Conservation (phyloP, 768 basidiomycete genomes). For the Lactarius vividus region DNA sequence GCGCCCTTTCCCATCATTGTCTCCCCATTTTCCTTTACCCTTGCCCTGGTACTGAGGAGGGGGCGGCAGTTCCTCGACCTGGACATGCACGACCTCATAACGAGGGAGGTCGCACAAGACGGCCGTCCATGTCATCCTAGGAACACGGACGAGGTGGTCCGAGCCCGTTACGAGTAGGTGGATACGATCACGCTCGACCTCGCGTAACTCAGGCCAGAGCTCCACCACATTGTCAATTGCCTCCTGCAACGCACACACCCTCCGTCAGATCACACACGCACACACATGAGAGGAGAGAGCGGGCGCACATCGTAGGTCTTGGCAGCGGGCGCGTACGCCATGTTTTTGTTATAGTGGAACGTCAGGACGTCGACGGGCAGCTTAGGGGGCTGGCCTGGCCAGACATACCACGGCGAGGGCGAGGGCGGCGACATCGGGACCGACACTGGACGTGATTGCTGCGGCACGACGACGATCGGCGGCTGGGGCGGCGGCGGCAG, state of each 20-base stretch:
- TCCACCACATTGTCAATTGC: constrained; percentile 18
- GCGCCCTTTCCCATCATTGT: background rate
- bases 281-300: background rate
- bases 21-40: background rate
- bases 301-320: constrained; percentile 20
- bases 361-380: constrained; percentile 23
- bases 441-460: background rate
- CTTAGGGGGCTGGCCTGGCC: background rate
- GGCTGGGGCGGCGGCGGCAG: background rate
- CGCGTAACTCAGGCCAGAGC: constrained; percentile 19
- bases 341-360: constrained; percentile 18
- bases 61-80: constrained; percentile 16
- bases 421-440: background rate
- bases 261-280: background rate
- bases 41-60: constrained; percentile 23
- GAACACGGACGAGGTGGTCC: constrained; percentile 22
- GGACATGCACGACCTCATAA: constrained; percentile 23
- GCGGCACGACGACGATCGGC: background rate
- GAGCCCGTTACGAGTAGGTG: constrained; percentile 12
- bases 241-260: constrained; percentile 8
- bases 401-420: constrained; percentile 1
- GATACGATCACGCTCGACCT: constrained; percentile 11
- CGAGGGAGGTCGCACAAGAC: constrained; percentile 20
- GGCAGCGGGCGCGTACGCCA: constrained; percentile 25
- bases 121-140: constrained; percentile 20